Evolutionary conservation across 495 filamentous ascomycete genomes (phyloP), one percentile per base, ranked within the genome.

Genomic region (Chaetomium cochliodes): DNA sequence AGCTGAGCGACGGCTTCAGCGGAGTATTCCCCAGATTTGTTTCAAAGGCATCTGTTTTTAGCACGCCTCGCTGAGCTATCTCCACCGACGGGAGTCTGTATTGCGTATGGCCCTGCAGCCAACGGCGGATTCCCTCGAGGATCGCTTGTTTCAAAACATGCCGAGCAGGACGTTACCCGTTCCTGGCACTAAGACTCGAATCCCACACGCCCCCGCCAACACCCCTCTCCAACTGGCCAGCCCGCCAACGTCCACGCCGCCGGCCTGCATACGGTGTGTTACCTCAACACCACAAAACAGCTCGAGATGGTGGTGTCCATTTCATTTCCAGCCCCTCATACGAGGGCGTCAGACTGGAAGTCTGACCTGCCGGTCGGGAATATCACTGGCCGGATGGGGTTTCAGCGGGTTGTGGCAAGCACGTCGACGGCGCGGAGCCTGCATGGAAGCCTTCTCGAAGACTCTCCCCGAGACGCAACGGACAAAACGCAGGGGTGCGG

Each of bases 121-220:
- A 58, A 58, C 60, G 46, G 55, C 41, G 47, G 62, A 53, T 62
- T 65, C 59, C 15, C 25, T 59, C 62, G 46, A 46, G 23, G 52
- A 68, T 60, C 47, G n/a, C 58, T 56, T 63, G 67, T 69, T 69
- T 69, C 63, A 60, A 65, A 65, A 65, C 60, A 65, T 65, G 62
- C 57, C 37, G 66, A 62, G 47, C 9, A 55, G 22, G 26, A 30
- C 47, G 37, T 33, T 37, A 37, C 33, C 33, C 46, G 33, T 58
- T 58, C 58, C 49, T 65, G 58, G n/a, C 23, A 28, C 8, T 23
- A 28, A 39, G 26, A 20, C 28, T 54, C 28, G 28, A 58, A 30
- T 58, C 65, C 41, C 46, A 55, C 60, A 46, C 53, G 3, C 58
- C 60, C 23, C 20, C 39, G 6, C 49, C 12, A 50, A 3, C 39